Base-by-base conservation (phyloP, 257 asterid species). In the Apocynum venetum region DNA sequence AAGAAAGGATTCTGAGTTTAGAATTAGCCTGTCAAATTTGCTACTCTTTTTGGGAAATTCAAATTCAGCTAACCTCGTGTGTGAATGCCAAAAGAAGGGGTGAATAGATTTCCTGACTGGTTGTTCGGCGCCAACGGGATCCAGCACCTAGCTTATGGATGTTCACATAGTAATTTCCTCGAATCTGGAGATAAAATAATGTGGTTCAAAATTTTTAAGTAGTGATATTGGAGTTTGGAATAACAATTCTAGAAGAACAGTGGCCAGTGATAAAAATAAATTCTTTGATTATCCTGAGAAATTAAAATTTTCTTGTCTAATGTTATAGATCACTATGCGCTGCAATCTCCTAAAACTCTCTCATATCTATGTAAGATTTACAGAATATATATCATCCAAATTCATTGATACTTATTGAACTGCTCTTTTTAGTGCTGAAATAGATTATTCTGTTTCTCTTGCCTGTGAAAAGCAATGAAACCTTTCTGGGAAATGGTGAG, bases 31-130 rank as follows among this genome's bases (percentile, higher is more conserved):
- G 31, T 25, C 31, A 25, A 25, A 1, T 3, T 52, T 67, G 14
- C 25, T 20, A 48, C 47, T 47, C 0, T 2, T 3, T 12, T 52
- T 35, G 15, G 40, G 36, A 66, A 44, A 74, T 5, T 20, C 6
- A n/a, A 36, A 25, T 41, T 31, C 76, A 71, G 73, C 70, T 71
- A 79, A 93, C 98, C 92, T 90, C 96, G 36, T 83, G 93, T 10
- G 90, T 78, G 80, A 91, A 93, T 77, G 96, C 96, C 72, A 93
- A 78, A 76, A 92, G 84, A 75, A 93, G 92, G 1, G 98, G 96
- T 57, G 98, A 93, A 82, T 93, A 92, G 84, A 93, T 84, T 86
- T 93, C 97, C 80, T 93, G 98, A 65, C 96, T 91, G 17, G 92
- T 82, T 74, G 90, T 90, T 84, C 98, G 81, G 47, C 98, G 89